phyloP scores from a whole-genome alignment of 1,139 yeast genomes.

The Lodderomyces margitis region DNA sequence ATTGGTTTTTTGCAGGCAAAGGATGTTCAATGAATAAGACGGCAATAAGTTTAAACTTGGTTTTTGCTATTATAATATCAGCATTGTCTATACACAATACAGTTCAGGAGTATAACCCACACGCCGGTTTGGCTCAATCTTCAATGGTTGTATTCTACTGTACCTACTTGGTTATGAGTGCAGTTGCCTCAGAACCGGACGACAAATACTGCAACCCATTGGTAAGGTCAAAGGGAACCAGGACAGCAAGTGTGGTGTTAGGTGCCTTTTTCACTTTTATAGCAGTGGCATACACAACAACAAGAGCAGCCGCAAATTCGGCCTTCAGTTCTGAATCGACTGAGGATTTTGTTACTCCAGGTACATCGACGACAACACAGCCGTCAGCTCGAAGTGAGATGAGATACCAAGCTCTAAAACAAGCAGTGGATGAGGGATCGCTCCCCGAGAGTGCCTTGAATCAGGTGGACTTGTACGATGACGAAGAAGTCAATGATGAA shows the following conservation, averaged over 20 bases:
- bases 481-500: conserved; percentile 50
- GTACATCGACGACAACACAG: conserved; percentile 42
- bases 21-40: conserved; percentile 91
- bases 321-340: conserved; percentile 44
- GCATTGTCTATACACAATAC: conserved; percentile 74
- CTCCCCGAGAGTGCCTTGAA: conserved; percentile 87
- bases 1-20: conserved; percentile 74
- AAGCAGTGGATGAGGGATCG: conserved; percentile 94
- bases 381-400: conserved; percentile 66
- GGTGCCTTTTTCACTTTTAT: conserved; percentile 94
- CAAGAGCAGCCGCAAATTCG: conserved; percentile 86
- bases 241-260: conserved; percentile 81
- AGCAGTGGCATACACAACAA: conserved; percentile 96
- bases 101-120: conserved; percentile 90
- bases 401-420: conserved; percentile 84
- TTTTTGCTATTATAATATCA: conserved; percentile 64
- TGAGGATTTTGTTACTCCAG: conserved; percentile 10
- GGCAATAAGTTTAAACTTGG: conserved; percentile 74
- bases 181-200: conserved; percentile 96
- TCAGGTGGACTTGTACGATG: conserved; percentile 63
- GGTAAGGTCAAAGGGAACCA: conserved; percentile 82
- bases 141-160: conserved; percentile 96
- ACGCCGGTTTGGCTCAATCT: conserved; percentile 94
- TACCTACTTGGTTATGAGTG: conserved; percentile 87
- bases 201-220: conserved; percentile 89